phyloP scores from a whole-genome alignment of 2,329 filamentous ascomycete genomes.

The Colletotrichum orchidophilum region DNA sequence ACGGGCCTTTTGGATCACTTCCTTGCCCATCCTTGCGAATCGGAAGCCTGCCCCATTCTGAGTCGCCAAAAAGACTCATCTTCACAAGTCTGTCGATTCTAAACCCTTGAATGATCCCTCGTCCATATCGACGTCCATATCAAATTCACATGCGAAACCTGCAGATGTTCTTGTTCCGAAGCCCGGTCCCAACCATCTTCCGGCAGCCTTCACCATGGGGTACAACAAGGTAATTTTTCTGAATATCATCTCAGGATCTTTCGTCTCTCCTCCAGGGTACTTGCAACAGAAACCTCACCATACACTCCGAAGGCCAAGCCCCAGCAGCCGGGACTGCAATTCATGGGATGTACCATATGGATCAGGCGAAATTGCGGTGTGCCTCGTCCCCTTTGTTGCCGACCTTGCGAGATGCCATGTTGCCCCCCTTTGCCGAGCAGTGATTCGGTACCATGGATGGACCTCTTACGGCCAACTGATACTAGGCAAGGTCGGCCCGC shows the following conservation, averaged over 20 bases:
- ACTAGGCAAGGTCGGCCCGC: background rate
- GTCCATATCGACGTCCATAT: background rate
- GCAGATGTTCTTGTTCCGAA: background rate
- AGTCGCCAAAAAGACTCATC: background rate
- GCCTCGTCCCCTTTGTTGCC: background rate
- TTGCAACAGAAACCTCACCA: background rate
- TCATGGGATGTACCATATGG: background rate
- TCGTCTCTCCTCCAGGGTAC: background rate
- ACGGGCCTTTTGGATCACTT: background rate
- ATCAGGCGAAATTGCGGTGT: constrained; percentile 9
- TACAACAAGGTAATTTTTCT: background rate
- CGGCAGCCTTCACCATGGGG: background rate
- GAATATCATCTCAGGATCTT: background rate
- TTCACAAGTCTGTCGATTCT: background rate
- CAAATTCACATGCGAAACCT: background rate
- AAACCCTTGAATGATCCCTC: background rate
- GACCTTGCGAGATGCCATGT: background rate
- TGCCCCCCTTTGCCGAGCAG: background rate
- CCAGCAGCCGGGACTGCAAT: background rate
- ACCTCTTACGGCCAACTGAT: background rate
- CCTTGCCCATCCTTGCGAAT: background rate
- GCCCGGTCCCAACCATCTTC: background rate
- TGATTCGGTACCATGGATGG: constrained; percentile 5
- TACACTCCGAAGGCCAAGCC: background rate
- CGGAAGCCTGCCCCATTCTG: background rate